Evolutionary conservation across 352 stramenopile genomes (phyloP), one percentile per base, ranked within the genome.

Genomic region (Bremia lactucae): DNA sequence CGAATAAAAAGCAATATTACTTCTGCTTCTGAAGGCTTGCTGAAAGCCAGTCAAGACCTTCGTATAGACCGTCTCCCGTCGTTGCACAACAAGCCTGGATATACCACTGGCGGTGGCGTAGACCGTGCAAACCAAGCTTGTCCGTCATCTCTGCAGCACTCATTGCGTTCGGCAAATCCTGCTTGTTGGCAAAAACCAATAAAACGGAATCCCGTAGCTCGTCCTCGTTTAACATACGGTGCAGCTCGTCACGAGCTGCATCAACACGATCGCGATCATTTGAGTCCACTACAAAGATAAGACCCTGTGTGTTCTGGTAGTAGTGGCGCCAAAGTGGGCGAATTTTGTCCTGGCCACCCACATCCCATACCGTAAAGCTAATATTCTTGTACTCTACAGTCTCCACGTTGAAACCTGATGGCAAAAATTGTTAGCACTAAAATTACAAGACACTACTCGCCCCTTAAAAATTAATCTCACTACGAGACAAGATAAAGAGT

Each of bases 321-420:
- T 99, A 99, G 76, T 99, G 95, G 62, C 95, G 83, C 96, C 96
- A 99, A 14, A 98, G 77, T 46, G 94, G 94, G 58, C 95, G 87
- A 60, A 99, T 98, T 82, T 96, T 97, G 72, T 97, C 90, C 75
- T 99, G 96, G 75, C 96, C 96, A 76, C 96, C 96, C 36, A 99
- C 94, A 75, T 99, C 96, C 95, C 95, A 98, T 45, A 98, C 92
- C 52, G 93, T 98, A 82, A 99, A 98, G 63, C 83, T 96, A 80
- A 98, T 98, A 80, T 98, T 98, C 79, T 98, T 98, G 87, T 98
- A 99, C 73, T 99, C 93, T 40, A 99, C 95, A 49, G 93, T 98
- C 76, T 99, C 96, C 33, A 99, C 96, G 68, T 99, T 99, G 78
- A 99, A 99, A 21, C 80, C 68, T 93, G 42, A n/a, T n/a, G n/a